Base-by-base conservation (phyloP, 306 rosid genomes). In the Prunus mira region DNA sequence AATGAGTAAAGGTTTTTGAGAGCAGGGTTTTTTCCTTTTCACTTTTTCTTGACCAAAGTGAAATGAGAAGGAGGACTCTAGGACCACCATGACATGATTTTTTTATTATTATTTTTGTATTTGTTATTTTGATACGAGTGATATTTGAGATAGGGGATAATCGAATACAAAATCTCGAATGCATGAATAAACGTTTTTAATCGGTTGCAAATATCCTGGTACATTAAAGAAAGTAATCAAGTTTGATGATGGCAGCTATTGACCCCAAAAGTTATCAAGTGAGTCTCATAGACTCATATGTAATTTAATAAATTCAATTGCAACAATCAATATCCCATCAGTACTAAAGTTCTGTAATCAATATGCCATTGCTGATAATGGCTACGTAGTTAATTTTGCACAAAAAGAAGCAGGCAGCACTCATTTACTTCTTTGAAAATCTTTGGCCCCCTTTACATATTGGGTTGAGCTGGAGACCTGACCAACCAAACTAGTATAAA, bases 1-100 rank as follows among this genome's bases (percentile, higher is more conserved):
- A 81, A 77, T 89, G 83, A 81, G 84, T 78, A 82, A 57, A 74
- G 52, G 65, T 50, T 61, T 76, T 83, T 60, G 70, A 63, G 41
- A 46, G 65, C 50, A 32, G 46, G 18, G 46, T 11, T 58, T 20
- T 30, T 15, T 1, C 75, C 34, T 83, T 82, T 87, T 84, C 83
- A 72, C 86, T 80, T 82, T 82, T 73, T 67, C 68, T 80, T 64
- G 41, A 43, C 83, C 79, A 72, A 17, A 55, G 52, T 62, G 19
- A 52, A 60, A 77, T 62, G 28, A 22, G 34, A 60, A 46, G 46
- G 58, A 24, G 24, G 67, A 43, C 50, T 38, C 22, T 12, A 45
- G 74, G 43, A 69, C 47, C 61, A 54, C 67, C 67, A 62, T 27
- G 18, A 15, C 32, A 13, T 28, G 20, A 34, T 34, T 34, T 32